Evolutionary conservation across 495 filamentous ascomycete genomes (phyloP).

Genomic region (Penicillium cataractarum): DNA sequence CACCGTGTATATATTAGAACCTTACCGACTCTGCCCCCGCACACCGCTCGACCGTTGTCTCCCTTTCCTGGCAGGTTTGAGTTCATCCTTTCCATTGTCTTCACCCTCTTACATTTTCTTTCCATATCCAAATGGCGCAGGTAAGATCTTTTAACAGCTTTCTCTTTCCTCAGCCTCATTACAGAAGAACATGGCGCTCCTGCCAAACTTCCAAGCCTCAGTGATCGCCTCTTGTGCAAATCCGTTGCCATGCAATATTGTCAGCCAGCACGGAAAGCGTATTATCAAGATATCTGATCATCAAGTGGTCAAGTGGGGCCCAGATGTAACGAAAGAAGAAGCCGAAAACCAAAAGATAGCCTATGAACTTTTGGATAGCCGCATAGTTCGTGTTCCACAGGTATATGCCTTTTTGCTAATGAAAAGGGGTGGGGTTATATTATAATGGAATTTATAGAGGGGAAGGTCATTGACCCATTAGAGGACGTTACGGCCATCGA

Average conservation of each 20-base stretch:
- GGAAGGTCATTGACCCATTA: conserved; percentile 26
- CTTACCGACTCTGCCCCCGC: too few species aligned
- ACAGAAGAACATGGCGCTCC: neutral
- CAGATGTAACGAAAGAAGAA: conserved; percentile 33
- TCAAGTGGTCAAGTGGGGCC: conserved; percentile 25
- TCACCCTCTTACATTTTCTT: too few species aligned
- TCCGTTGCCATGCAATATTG: conserved; percentile 11
- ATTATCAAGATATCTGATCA: conserved; percentile 22
- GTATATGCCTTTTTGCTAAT: conserved; percentile 35
- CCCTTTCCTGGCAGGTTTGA: too few species aligned
- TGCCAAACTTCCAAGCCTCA: neutral
- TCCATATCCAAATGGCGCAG: too few species aligned
- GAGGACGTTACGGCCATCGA: conserved; percentile 23
- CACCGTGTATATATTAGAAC: too few species aligned
- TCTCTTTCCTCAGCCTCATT: neutral
- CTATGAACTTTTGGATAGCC: conserved; percentile 32
- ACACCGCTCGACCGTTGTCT: too few species aligned
- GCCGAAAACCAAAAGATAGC: conserved; percentile 33
- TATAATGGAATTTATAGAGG: conserved; percentile 39
- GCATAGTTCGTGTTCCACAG: conserved; percentile 35
- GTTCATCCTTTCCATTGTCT: too few species aligned
- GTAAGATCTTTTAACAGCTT: too few species aligned
- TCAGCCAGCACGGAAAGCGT: conserved; percentile 21
- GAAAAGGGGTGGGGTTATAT: conserved; percentile 32
- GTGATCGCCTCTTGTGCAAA: conserved; percentile 9